Evolutionary conservation across 176 grass and related monocot species (phyloP), one percentile per base, ranked within the genome.

Genomic region (Elaeis guineensis): DNA sequence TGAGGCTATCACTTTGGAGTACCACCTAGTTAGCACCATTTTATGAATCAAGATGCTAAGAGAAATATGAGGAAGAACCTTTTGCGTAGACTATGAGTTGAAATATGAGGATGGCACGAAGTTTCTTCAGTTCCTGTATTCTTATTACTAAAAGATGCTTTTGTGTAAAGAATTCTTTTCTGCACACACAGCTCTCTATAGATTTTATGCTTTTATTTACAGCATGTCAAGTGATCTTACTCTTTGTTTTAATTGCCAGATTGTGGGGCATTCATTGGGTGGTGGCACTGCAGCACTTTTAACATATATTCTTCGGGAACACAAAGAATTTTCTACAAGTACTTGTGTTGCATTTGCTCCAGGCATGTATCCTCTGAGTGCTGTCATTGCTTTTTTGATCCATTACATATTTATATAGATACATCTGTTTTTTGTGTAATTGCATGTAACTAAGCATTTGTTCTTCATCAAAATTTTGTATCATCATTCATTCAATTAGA

Each of bases 241-340:
- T 26, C 44, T 69, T 74, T 63, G 1, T 66, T 72, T 11, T 78
- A 22, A 70, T 80, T 5, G 6, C 57, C 66, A 98, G 93, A 85
- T 98, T 89, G 87, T 92, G 58, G 93, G 93, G 6, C 93, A 98
- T 70, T 98, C 93, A 59, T 75, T 98, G 55, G 93, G 93, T 70
- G 93, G 93, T 80, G 93, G 93, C 64, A 98, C 93, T 63, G 93
- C 93, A 73, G 80, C 93, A 67, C 75, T 98, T 48, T 83, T 98
- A 55, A 83, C 93, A 16, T 98, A 98, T 69, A 98, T 98, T 78
- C 79, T 98, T 49, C 77, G 93, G 66, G 93, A 98, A 72, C 81
- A 85, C 25, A 77, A 63, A 51, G 93, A 92, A 67, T 83, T 98
- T 8, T 85, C 72, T 59, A 76, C 84, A 72, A 66, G 87, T 59